Evolutionary conservation across 345 rosid species (phyloP), one percentile per base, ranked within the genome.

Genomic region (Populus euphratica): DNA sequence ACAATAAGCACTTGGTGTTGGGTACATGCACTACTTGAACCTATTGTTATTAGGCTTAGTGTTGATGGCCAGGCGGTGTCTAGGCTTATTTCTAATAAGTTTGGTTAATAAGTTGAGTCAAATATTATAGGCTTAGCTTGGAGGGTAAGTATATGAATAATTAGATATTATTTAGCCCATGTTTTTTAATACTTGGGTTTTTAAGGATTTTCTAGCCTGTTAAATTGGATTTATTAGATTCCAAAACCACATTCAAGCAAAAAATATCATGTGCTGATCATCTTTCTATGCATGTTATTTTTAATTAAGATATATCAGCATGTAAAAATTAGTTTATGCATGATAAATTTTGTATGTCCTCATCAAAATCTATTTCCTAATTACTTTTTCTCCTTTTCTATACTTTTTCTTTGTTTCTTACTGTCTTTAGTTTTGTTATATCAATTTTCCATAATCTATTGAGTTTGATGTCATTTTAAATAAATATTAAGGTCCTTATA

Each of bases 221-320:
- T 0, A 31, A 31, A 31, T 2, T 31, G 0, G 33, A 31, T 31
- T 31, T 31, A 31, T 31, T 31, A 31, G 98, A 92, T 86, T 96
- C 98, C 14, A 98, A 96, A 86, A 91, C 85, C 72, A 91, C 95
- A 38, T 74, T 96, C 82, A 93, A 91, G 87, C 97, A 96, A 87
- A 98, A 96, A 81, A 83, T 96, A 78, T 91, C 97, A 59, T 96
- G 99, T 97, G 98, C 99, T 77, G 85, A 88, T 67, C 99, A 96
- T 88, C 92, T 96, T 47, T 96, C 99, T 71, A 73, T 96, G 38
- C 97, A 93, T 94, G 97, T 93, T 18, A 33, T 16, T 23, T 68
- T 8, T n/a, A 77, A 41, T 35, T 38, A n/a, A 50, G 59, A n/a
- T 50, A 21, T 50, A 50, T 50, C n/a, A 50, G 59, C n/a, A 50